Evolutionary conservation across 441 rosid genomes (phyloP).

Genomic region (Pelargonium citronellum): DNA sequence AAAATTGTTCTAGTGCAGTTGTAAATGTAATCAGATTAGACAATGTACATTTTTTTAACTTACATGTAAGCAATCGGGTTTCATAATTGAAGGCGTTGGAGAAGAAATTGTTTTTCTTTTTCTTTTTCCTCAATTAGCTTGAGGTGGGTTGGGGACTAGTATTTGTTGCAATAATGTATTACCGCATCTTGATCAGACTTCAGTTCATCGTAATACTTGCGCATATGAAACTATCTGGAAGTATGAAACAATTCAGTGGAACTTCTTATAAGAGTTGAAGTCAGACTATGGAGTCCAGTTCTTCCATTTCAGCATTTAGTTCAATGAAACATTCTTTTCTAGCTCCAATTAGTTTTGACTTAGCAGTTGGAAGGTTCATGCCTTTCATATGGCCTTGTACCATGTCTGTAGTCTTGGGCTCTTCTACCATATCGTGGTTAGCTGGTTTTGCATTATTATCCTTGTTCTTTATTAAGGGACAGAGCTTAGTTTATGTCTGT

Average conservation of each 20-base stretch:
- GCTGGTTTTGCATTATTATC: not conserved
- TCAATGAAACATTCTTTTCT: not conserved
- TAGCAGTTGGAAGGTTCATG: not conserved
- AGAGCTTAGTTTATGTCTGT: conserved; percentile 1
- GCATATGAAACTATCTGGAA: not conserved
- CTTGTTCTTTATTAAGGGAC: not conserved
- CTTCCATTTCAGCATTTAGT: not conserved
- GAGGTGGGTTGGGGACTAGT: not conserved
- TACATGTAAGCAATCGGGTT: not conserved
- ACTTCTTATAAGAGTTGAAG: not conserved
- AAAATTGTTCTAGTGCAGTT: not conserved
- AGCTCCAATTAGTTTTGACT: not conserved
- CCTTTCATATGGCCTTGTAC: not conserved
- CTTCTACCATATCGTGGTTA: not conserved
- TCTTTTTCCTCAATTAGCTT: too few relatives aligned
- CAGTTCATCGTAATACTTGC: not conserved
- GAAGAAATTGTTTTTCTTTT: not conserved
- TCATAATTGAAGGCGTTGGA: not conserved
- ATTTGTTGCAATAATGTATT: not conserved
- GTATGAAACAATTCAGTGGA: not conserved
- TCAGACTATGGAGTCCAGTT: not conserved
- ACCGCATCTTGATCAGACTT: not conserved
- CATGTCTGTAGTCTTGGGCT: not conserved
- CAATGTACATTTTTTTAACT: not conserved
- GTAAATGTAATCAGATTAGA: not conserved